phyloP scores from a whole-genome alignment of 1,284 basidiomycete genomes.

The Malassezia brasiliensis region DNA sequence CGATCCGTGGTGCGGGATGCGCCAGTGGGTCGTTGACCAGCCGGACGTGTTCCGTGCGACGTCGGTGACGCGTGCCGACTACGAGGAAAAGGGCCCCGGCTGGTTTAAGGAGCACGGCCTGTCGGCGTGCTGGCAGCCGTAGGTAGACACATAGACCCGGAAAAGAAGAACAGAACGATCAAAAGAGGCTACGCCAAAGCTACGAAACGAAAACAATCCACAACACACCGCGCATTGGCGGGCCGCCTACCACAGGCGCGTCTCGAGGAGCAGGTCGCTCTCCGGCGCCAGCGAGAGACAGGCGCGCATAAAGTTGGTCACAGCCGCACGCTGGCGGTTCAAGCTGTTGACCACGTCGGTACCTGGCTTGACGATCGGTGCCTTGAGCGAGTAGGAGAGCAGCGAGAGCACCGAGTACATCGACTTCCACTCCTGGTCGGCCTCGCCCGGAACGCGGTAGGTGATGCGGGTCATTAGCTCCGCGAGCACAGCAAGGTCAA shows the following conservation, averaged over 20 bases:
- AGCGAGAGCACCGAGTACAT: conserved; percentile 46
- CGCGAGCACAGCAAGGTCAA: conserved; percentile 84
- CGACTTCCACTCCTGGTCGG: conserved; percentile 31
- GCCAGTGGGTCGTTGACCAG: conserved; percentile 58
- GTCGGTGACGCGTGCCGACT: conserved; percentile 65
- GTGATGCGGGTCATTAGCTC: conserved; percentile 85
- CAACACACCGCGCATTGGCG: not conserved
- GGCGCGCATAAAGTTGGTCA: conserved; percentile 75
- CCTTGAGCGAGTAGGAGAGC: conserved; percentile 60
- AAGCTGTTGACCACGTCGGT: conserved; percentile 91
- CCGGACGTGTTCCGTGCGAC: conserved; percentile 48
- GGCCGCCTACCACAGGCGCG: conserved; percentile 29
- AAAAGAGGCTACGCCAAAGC: not conserved
- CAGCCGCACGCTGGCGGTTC: conserved; percentile 83
- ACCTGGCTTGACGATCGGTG: conserved; percentile 89
- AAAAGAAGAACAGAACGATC: not conserved
- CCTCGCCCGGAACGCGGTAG: conserved; percentile 53
- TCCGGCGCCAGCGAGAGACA: conserved; percentile 43
- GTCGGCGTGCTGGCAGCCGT: conserved; percentile 8
- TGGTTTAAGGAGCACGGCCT: conserved; percentile 53
- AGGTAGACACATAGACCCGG: not conserved
- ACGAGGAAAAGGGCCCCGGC: conserved; percentile 83
- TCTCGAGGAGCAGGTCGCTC: conserved; percentile 42
- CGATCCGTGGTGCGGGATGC: conserved; percentile 91
- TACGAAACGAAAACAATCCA: not conserved